These are phyloP conservation scores for Lophiostoma macrostomum DNA, from an alignment of 495 filamentous ascomycete species.

Conservation along the genomic window DNA sequence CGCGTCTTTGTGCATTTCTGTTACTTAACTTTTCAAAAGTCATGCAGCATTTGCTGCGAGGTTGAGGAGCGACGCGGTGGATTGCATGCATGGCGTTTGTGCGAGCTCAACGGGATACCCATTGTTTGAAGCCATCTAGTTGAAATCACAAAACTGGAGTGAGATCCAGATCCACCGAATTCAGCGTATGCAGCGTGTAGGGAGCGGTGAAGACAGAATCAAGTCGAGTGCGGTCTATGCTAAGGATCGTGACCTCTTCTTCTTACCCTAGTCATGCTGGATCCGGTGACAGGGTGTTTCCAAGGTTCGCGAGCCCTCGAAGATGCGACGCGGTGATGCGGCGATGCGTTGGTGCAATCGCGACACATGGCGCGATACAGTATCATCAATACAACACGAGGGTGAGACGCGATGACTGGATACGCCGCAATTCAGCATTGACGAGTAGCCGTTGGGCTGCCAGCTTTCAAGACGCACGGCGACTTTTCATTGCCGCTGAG, in stretches of 20 bases:
- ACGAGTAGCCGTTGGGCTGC: too few species aligned
- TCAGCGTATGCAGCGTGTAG: conserved; percentile 8
- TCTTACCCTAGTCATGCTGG: neutral
- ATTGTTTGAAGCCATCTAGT: neutral
- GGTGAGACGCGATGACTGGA: too few species aligned
- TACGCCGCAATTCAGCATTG: too few species aligned
- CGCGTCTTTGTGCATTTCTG: conserved; percentile 19
- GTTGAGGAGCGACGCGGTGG: neutral
- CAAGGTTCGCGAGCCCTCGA: too few species aligned
- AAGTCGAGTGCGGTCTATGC: conserved; percentile 12
- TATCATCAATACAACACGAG: too few species aligned
- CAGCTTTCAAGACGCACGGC: too few species aligned
- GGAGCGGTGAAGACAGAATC: conserved; percentile 1
- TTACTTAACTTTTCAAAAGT: conserved; percentile 21
- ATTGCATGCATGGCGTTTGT: conserved; percentile 32
- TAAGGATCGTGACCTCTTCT: conserved; percentile 33
- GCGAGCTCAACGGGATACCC: conserved; percentile 28
- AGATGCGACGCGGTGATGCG: neutral
- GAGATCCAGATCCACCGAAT: neutral
- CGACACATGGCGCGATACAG: neutral
- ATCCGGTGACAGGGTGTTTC: conserved; percentile 22
- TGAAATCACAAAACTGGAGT: neutral
- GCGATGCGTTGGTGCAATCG: conserved; percentile 8
- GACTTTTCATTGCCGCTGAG: too few species aligned
- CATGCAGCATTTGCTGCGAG: conserved; percentile 5